Evolutionary conservation across 768 basidiomycete genomes (phyloP).

Genomic region (Auricularia auricula-judae): DNA sequence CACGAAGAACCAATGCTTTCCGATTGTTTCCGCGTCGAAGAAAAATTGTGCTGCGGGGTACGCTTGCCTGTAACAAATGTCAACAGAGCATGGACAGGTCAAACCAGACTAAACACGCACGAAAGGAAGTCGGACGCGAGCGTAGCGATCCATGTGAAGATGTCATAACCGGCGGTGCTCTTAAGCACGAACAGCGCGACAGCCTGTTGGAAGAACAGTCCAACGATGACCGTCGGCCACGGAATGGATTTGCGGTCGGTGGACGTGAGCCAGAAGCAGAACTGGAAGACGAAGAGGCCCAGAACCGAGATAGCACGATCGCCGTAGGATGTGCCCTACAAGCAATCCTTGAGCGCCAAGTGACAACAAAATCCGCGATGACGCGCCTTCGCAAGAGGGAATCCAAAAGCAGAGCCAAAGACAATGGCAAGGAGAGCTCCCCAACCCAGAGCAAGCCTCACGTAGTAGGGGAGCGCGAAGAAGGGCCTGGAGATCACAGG

Average conservation of each 20-base stretch:
- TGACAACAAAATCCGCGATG: conserved; percentile 10
- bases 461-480: conserved; percentile 40
- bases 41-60: conserved; percentile 70
- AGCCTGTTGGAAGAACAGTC: conserved; percentile 73
- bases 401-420: conserved; percentile 83
- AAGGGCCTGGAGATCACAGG: conserved; percentile 58
- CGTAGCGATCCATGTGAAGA: conserved; percentile 76
- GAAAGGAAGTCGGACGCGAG: conserved; percentile 70
- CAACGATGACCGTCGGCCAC: conserved; percentile 85
- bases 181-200: conserved; percentile 88
- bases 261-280: conserved; percentile 60
- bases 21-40: conserved; percentile 55
- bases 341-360: background rate
- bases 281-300: conserved; percentile 72
- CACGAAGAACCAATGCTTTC: conserved; percentile 77
- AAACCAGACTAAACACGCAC: background rate
- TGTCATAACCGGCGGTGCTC: conserved; percentile 64
- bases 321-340: conserved; percentile 53
- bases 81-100: background rate
- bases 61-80: conserved; percentile 29
- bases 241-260: conserved; percentile 51
- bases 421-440: conserved; percentile 62
- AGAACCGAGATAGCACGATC: conserved; percentile 76
- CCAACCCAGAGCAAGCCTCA: conserved; percentile 62
- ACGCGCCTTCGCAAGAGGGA: conserved; percentile 45